Percentiles rank a stretch among this genome's conserved stretches.
Evolutionary conservation across 306 rosid genomes (phyloP).

Genomic region (Cucumis sativus): DNA sequence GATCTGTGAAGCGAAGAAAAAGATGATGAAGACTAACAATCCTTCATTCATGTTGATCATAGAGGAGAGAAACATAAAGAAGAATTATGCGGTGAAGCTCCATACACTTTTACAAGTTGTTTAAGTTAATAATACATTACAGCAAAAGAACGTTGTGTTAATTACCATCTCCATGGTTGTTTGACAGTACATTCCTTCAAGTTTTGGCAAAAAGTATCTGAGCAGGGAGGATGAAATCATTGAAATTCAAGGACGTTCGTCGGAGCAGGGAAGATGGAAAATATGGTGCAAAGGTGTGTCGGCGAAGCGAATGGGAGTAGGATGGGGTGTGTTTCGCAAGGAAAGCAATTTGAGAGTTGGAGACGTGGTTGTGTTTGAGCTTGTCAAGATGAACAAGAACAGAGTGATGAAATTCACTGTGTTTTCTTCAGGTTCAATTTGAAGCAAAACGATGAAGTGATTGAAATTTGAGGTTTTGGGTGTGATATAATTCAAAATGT

Average conservation of each 20-base stretch:
- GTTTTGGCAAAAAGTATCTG: conserved; percentile 16
- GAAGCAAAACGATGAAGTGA: neutral
- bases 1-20: neutral
- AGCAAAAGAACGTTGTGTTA: neutral
- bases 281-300: neutral
- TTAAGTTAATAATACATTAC: neutral
- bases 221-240: neutral
- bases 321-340: conserved; percentile 8
- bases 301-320: neutral
- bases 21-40: conserved; percentile 1
- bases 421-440: neutral
- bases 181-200: conserved; percentile 19
- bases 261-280: conserved; percentile 5
- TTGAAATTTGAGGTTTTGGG: neutral
- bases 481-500: neutral
- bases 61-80: neutral
- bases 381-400: neutral
- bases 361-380: conserved; percentile 25
- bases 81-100: conserved; percentile 10
- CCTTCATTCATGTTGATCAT: conserved; percentile 11
- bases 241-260: conserved; percentile 2
- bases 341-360: conserved; percentile 8
- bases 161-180: neutral
- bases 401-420: conserved; percentile 12
- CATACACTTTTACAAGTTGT: neutral